These are phyloP conservation scores for Aristolochia fimbriata DNA, from an alignment of 164 flowering plant species.

Conservation along the genomic window DNA sequence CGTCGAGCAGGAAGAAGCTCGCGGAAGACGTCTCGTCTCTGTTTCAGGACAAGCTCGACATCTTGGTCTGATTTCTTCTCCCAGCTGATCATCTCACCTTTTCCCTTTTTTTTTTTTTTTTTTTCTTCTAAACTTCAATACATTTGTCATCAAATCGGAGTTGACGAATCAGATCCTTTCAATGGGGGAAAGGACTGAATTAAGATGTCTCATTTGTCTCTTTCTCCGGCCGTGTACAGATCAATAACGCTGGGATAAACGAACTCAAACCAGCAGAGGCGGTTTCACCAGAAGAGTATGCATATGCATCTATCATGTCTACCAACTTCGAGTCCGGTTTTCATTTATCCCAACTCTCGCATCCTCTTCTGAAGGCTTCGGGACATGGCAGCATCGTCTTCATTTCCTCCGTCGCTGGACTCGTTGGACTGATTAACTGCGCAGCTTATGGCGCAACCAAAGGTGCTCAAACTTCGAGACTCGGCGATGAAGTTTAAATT, in stretches of 20 bases:
- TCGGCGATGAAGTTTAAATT: too few species aligned
- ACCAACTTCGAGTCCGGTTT: conserved; percentile 62
- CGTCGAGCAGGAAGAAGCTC: conserved; percentile 17
- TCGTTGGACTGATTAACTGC: conserved; percentile 25
- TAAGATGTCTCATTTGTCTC: too few species aligned
- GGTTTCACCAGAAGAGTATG: conserved; percentile 41
- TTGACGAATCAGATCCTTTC: too few species aligned
- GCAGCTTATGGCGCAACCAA: conserved; percentile 56
- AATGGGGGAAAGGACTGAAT: too few species aligned
- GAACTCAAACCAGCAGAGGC: conserved; percentile 40
- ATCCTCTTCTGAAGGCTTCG: conserved; percentile 53
- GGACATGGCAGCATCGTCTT: conserved; percentile 59
- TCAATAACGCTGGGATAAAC: conserved; percentile 64
- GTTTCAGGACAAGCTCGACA: conserved; percentile 28
- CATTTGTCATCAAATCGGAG: too few species aligned
- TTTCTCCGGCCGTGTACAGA: conserved; percentile 18
- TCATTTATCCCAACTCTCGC: conserved; percentile 61
- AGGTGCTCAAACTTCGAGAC: conserved; percentile 32
- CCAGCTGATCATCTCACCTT: not conserved
- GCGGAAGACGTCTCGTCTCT: conserved; percentile 14
- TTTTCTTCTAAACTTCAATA: too few species aligned
- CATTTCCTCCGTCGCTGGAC: conserved; percentile 69
- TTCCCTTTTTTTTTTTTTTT: not conserved
- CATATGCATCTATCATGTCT: conserved; percentile 39
- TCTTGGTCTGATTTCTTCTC: conserved; percentile 16